Conservation (phyloP, 768 basidiomycete genomes). For the Mycena alexandri region DNA sequence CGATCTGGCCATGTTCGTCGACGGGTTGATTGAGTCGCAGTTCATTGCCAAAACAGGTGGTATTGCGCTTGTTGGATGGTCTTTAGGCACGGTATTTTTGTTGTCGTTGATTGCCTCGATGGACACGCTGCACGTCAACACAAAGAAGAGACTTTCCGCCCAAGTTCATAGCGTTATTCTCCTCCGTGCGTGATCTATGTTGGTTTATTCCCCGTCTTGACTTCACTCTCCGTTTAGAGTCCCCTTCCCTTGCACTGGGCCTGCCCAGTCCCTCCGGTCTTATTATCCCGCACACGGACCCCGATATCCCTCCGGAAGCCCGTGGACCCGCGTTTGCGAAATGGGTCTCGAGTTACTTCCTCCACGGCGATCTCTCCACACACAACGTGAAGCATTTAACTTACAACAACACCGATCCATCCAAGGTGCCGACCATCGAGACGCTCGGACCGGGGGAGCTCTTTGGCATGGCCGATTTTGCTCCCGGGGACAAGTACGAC, state of each 20-base stretch:
- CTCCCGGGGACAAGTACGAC: conserved; percentile 35
- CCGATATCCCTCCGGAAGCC: conserved; percentile 35
- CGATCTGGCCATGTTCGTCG: conserved; percentile 45
- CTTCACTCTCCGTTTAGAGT: conserved; percentile 33
- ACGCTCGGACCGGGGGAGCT: conserved; percentile 21
- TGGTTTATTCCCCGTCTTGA: not conserved
- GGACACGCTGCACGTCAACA: conserved; percentile 32
- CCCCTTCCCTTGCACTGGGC: conserved; percentile 40
- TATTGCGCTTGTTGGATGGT: conserved; percentile 47
- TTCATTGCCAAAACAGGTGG: conserved; percentile 40
- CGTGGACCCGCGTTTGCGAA: conserved; percentile 36
- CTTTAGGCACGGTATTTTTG: conserved; percentile 44
- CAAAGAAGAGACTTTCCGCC: conserved; percentile 36
- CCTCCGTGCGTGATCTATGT: conserved; percentile 32
- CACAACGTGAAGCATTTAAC: conserved; percentile 25
- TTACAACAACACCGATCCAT: conserved; percentile 17
- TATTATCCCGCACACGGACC: conserved; percentile 42
- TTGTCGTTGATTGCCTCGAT: conserved; percentile 41
- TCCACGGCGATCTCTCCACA: conserved; percentile 34
- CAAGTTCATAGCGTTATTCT: conserved; percentile 42
- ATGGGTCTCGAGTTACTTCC: conserved; percentile 41
- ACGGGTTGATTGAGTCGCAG: conserved; percentile 40
- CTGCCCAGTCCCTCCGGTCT: conserved; percentile 23
- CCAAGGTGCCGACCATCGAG: conserved; percentile 22
- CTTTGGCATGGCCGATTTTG: conserved; percentile 22